These are phyloP conservation scores for Borealophlyctis nickersoniae DNA, from an alignment of 192 early-diverging fungal genomes.

Conservation along the genomic window DNA sequence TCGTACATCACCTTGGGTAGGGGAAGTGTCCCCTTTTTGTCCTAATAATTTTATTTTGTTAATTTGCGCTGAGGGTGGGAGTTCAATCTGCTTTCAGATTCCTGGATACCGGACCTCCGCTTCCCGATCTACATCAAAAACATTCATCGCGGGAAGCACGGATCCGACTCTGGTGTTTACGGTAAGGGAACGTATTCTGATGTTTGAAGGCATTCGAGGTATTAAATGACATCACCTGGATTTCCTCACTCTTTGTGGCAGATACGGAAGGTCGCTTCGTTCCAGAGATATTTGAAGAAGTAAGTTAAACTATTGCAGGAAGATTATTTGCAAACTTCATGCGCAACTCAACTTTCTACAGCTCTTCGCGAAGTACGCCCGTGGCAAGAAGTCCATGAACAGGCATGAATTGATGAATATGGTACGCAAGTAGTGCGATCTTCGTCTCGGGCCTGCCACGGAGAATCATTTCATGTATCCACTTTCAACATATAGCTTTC, in stretches of 20 bases:
- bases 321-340: too few relatives aligned
- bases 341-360: too few relatives aligned
- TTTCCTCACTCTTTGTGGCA: conserved; percentile 2
- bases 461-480: too few relatives aligned
- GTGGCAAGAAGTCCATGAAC: conserved; percentile 23
- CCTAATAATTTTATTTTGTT: not conserved
- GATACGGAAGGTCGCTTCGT: conserved; percentile 44
- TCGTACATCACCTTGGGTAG: conserved; percentile 34
- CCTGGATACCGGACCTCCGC: conserved; percentile 47
- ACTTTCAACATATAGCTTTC: too few relatives aligned
- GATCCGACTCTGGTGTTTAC: conserved; percentile 45
- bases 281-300: conserved; percentile 54
- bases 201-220: too few relatives aligned
- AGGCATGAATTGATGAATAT: conserved; percentile 20
- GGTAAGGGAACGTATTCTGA: too few relatives aligned
- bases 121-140: conserved; percentile 45
- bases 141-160: conserved; percentile 53
- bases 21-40: not conserved
- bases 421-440: conserved; percentile 15
- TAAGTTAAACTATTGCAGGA: not conserved
- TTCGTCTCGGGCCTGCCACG: too few relatives aligned
- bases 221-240: too few relatives aligned
- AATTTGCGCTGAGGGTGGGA: not conserved
- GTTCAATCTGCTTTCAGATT: conserved; percentile 1
- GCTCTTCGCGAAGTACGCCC: conserved; percentile 37